phyloP scores from a whole-genome alignment of 129 eudicot genomes.

The Smallanthus sonchifolius region DNA sequence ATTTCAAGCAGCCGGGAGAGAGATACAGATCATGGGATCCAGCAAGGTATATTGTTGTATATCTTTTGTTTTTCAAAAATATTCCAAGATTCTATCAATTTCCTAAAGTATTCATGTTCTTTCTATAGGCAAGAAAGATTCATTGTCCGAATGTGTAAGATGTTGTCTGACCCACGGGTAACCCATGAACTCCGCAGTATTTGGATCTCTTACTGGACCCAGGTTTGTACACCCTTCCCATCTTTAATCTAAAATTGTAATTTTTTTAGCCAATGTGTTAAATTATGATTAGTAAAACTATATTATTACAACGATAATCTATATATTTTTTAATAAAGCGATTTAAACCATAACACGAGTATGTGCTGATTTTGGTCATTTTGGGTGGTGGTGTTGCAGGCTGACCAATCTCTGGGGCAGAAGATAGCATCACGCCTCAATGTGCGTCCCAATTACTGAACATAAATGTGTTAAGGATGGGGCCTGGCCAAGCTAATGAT shows the following conservation, averaged over 20 bases:
- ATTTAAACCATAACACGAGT: neutral
- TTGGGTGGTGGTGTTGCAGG: constrained; percentile 38
- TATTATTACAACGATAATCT: neutral
- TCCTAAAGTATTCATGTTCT: neutral
- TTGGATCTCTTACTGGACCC: constrained; percentile 87
- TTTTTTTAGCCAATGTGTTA: no score
- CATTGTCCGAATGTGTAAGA: constrained; percentile 54
- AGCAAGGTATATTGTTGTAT: constrained; percentile 48
- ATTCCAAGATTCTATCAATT: neutral
- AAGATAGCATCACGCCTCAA: constrained; percentile 80
- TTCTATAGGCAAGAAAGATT: constrained; percentile 83
- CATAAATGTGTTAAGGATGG: constrained; percentile 16
- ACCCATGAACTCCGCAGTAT: constrained; percentile 86
- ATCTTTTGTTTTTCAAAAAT: neutral
- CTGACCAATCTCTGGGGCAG: constrained; percentile 85
- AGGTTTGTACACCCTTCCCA: constrained; percentile 35
- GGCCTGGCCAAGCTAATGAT: constrained; percentile 9
- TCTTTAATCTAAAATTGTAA: no score
- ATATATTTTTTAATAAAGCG: neutral
- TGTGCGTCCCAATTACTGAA: constrained; percentile 59
- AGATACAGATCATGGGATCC: constrained; percentile 81
- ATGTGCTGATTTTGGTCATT: neutral
- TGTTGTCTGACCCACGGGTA: constrained; percentile 75
- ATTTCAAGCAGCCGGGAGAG: constrained; percentile 93
- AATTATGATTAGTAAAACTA: neutral